phyloP scores from a whole-genome alignment of 78 protist genomes.

The Creolimax fragrantissima region DNA sequence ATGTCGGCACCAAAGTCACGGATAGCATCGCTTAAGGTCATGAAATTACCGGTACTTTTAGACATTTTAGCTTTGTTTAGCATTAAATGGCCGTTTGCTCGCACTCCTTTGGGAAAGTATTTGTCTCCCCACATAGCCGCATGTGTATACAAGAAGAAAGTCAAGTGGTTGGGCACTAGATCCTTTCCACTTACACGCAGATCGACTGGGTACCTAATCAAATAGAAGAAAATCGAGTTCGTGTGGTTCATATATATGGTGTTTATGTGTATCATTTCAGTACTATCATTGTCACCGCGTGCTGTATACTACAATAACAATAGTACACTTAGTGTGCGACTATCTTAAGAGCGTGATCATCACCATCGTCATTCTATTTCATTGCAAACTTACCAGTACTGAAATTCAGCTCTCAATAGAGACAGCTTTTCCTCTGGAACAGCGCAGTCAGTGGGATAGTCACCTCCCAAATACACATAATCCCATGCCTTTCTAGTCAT shows the following conservation, averaged over 20 bases:
- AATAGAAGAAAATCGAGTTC: no score
- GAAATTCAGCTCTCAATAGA: constrained; percentile 73
- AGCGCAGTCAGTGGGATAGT: constrained; percentile 13
- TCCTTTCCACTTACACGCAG: constrained; percentile 94
- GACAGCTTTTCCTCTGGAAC: constrained; percentile 55
- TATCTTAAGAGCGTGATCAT: no score
- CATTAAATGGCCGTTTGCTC: constrained; percentile 88
- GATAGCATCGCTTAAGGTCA: constrained; percentile 66
- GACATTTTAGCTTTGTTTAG: constrained; percentile 96
- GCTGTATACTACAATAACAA: no score
- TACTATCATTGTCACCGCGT: no score
- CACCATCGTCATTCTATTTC: no score
- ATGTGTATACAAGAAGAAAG: constrained; percentile 97
- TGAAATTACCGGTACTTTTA: constrained; percentile 97
- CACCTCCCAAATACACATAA: constrained; percentile 33
- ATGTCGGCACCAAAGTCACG: constrained; percentile 50
- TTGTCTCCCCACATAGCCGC: constrained; percentile 79
- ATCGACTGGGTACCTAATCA: constrained; percentile 35
- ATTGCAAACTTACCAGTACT: no score
- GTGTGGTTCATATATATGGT: no score
- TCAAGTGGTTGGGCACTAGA: constrained; percentile 94
- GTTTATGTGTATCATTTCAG: no score
- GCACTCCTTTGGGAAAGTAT: constrained; percentile 76
- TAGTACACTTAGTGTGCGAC: no score
- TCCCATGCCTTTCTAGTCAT: constrained; percentile 48